Evolutionary conservation across 805 yeast genomes (phyloP).

Genomic region (Hanseniaspora occidentalis): DNA sequence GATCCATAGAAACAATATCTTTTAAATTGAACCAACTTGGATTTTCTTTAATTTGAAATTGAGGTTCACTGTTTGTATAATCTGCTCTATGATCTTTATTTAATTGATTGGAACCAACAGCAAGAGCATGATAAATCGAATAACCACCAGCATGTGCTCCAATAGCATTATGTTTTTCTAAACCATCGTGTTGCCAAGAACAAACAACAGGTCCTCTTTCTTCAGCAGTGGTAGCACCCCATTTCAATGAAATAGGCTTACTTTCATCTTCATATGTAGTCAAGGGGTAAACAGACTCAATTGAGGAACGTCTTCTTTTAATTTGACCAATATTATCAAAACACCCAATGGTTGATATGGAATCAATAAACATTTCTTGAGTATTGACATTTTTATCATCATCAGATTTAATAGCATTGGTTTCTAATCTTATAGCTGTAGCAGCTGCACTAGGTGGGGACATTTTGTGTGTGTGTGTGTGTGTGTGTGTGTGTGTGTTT

Average conservation of each 20-base stretch:
- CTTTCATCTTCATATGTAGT: slow-evolving; percentile 44
- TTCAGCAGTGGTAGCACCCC: slow-evolving; percentile 39
- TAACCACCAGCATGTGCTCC: slow-evolving; percentile 59
- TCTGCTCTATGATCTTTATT: slow-evolving; percentile 41
- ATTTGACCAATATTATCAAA: too few species aligned
- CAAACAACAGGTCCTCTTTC: slow-evolving; percentile 48
- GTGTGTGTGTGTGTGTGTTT: background rate
- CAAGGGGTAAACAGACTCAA: slow-evolving; percentile 17
- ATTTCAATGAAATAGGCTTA: slow-evolving; percentile 35
- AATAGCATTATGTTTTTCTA: slow-evolving; percentile 44
- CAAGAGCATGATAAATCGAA: slow-evolving; percentile 51
- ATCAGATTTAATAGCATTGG: too few species aligned
- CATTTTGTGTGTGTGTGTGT: slow-evolving; percentile 1
- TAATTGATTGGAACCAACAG: slow-evolving; percentile 48
- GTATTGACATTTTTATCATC: too few species aligned
- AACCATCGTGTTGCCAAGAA: slow-evolving; percentile 36
- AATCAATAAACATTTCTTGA: too few species aligned
- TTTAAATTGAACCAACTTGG: slow-evolving; percentile 42
- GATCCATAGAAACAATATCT: slow-evolving; percentile 55
- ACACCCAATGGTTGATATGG: too few species aligned
- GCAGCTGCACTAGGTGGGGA: background rate
- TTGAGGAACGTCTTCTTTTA: slow-evolving; percentile 19
- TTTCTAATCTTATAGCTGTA: too few species aligned
- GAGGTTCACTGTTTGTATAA: slow-evolving; percentile 53
- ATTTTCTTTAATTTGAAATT: slow-evolving; percentile 40